Base-by-base conservation (phyloP, 306 rosid genomes). In the Vigna angularis region DNA sequence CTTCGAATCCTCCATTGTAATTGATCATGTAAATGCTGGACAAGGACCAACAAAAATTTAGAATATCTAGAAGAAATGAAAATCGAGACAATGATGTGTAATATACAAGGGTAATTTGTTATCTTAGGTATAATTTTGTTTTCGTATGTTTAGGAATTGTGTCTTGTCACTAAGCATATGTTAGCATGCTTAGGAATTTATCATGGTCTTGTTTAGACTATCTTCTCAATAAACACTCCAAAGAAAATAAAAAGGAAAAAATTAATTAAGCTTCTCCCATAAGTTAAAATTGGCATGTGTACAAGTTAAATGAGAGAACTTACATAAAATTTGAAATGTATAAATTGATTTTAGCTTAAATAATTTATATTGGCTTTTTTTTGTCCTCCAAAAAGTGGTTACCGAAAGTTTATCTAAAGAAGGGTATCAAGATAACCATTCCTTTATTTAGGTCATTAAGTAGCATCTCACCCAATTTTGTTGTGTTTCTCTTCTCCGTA, bases 1-100 rank as follows among this genome's bases (percentile, higher is more conserved):
- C 88, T 92, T 79, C 97, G 92, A 68, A 95, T 91, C 90, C 89
- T 91, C 98, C 92, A 90, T 83, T 91, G 98, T 88, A 95, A 86
- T 72, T 93, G 96, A 85, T 95, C 98, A 77, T 95, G 93, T 68
- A 92, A 87, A 72, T 77, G 83, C 98, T 95, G 95, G 85, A 86
- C 78, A 82, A 74, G 55, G 50, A 72, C 78, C 83, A 76, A 77
- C 32, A 65, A 70, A 51, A 63, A 72, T 42, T 79, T 40, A 79
- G 83, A 79, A 52, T 38, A 72, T 71, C 56, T 70, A 70, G 32
- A 61, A 71, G 50, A 49, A 16, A 11, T 62, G 50, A 38, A 61
- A 57, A 50, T 49, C 47, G 52, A 72, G 59, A 17, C 50, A 51
- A 63, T 63, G 73, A 63, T 24, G 67, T 26, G 30, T 51, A 61